Base-by-base conservation (phyloP, 2,329 filamentous ascomycete species). In the Cladosporium phlei region DNA sequence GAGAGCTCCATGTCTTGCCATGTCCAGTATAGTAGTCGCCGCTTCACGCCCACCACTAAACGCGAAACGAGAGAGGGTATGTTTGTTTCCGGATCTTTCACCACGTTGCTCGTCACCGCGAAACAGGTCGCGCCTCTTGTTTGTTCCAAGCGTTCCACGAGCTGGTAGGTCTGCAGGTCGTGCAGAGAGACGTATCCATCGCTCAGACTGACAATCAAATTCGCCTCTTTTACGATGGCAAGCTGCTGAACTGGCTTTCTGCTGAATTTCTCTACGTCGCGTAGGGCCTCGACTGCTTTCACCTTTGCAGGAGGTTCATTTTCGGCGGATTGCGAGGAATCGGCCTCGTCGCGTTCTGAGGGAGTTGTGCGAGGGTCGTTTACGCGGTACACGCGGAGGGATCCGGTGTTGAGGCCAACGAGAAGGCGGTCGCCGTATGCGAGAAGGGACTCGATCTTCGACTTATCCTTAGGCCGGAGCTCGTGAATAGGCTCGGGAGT, bases 401-500 rank as follows among this genome's bases (percentile, higher is more conserved):
- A 83, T 59, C 93, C 93, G 29, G 85, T 94, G 69, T 88, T 95
- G 53, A 98, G 77, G 47, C 93, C 93, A 49, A 96, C 89, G 46
- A 98, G 79, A 27, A 98, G 78, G 53, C 90, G 83, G 65, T 98
- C 93, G 63, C 90, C 89, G 69, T 95, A 88, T 52, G 91, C 88
- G 38, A 97, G 78, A 56, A 98, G 88, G 39, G 88, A 93, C 71
- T 98, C 93, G 70, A 98, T 95, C 75, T 86, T 93, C 56, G 88
- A 94, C 75, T 94, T 96, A 80, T 97, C 91, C 69, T 88, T 85
- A 69, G 83, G 83, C 73, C 86, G 90, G 62, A 98, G 85, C 86
- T 98, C 93, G 76, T 97, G 86, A 67, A 98, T 91, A 55, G 90
- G 87, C 64, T 88, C 86, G 73, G 93, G 90, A 59, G 86, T 95